These are phyloP conservation scores for Nicotiana obtusifolia DNA, from an alignment of 257 asterid genomes.

Conservation along the genomic window DNA sequence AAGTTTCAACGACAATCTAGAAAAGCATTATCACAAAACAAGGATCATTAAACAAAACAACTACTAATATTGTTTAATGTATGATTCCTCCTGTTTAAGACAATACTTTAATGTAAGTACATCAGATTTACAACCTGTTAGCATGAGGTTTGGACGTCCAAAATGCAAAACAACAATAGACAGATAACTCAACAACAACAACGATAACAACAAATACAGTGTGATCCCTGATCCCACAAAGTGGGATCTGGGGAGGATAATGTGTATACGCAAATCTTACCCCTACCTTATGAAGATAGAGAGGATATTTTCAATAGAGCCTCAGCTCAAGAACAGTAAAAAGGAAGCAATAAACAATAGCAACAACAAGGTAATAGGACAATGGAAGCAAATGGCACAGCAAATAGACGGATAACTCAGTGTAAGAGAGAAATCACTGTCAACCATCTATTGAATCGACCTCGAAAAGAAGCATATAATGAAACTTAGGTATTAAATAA, in stretches of 20 bases:
- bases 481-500: not conserved
- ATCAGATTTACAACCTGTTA: not conserved
- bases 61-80: not conserved
- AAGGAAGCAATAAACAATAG: too few relatives aligned
- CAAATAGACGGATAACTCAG: not conserved
- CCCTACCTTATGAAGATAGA: too few relatives aligned
- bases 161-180: not conserved
- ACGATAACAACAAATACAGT: too few relatives aligned
- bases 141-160: not conserved
- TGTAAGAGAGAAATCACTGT: slow-evolving; percentile 10
- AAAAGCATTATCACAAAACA: not conserved
- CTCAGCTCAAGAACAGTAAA: too few relatives aligned
- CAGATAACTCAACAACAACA: not conserved
- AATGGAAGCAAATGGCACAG: too few relatives aligned
- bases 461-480: not conserved
- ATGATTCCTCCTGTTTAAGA: not conserved
- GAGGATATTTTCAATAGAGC: too few relatives aligned
- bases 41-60: not conserved
- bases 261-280: too few relatives aligned
- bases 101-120: not conserved
- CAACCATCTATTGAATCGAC: slow-evolving; percentile 11
- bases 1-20: slow-evolving; percentile 25
- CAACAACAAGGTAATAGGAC: too few relatives aligned
- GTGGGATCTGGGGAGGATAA: too few relatives aligned
- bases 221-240: too few relatives aligned